phyloP scores from a whole-genome alignment of 352 stramenopile genomes.

The Globisporangium spiculum region DNA sequence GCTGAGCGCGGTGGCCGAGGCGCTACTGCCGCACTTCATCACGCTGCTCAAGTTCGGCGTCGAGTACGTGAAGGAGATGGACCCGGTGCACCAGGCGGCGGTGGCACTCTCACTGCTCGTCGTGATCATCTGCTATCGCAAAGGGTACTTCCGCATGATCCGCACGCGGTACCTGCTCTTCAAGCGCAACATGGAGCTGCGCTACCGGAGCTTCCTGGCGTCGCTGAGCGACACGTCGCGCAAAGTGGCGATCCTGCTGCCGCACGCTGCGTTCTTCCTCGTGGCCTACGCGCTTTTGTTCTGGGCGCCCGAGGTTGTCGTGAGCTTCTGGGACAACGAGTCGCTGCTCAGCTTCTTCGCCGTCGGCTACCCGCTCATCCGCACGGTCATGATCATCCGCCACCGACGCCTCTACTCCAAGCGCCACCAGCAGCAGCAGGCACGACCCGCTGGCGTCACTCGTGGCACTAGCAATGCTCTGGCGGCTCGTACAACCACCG shows the following conservation, averaged over 20 bases:
- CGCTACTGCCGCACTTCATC: constrained; percentile 66
- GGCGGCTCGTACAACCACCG: neutral
- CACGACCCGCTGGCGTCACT: neutral
- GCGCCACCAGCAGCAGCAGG: constrained; percentile 2
- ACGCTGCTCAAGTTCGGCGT: constrained; percentile 29
- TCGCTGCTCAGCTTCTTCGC: constrained; percentile 56
- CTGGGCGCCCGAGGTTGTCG: constrained; percentile 44
- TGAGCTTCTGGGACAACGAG: constrained; percentile 56
- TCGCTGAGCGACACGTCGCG: constrained; percentile 75
- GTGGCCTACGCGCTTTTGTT: constrained; percentile 56
- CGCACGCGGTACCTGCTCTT: constrained; percentile 50
- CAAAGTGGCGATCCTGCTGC: constrained; percentile 52
- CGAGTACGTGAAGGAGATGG: constrained; percentile 49
- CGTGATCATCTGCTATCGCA: constrained; percentile 47
- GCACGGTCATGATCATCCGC: constrained; percentile 62
- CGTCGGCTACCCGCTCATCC: constrained; percentile 60
- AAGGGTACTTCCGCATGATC: constrained; percentile 63
- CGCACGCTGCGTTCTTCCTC: constrained; percentile 63
- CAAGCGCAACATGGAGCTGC: constrained; percentile 44
- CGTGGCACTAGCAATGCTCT: constrained; percentile 10
- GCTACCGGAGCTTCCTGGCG: constrained; percentile 64
- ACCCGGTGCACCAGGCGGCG: constrained; percentile 55
- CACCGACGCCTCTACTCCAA: constrained; percentile 46
- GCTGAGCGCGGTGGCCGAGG: constrained; percentile 42
- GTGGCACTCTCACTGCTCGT: constrained; percentile 31